Base-by-base conservation (phyloP, 805 yeast genomes). In the Zygoascus flipseniorum region DNA sequence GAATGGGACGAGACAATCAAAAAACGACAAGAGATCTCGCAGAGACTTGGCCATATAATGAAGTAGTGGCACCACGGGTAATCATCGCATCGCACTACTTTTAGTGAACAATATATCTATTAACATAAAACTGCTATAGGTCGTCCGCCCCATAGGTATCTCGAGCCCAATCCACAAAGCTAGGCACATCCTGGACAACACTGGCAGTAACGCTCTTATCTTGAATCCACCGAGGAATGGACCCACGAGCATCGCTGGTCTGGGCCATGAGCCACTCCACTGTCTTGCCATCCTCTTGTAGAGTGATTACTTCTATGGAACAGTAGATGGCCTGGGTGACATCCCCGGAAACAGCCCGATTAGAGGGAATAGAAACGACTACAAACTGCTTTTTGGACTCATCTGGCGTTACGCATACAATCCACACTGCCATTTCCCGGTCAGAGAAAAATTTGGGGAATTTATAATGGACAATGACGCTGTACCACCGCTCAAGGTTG, bases 1-100 rank as follows among this genome's bases (percentile, higher is more conserved):
- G 74, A 74, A 46, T 79, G 82, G 82, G 57, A 57, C 4, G 59
- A 57, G 11, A 76, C 79, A 0, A 59, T 72, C 31, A 65, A 66
- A 54, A 77, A 76, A 58, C 82, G 78, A 62, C 70, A 69, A 55
- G 65, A 65, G 42, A 63, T 61, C 41, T 57, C 65, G 5, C 52
- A 50, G 43, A 35, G 56, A 32, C 43, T 53, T 48, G 54, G 54
- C n/a, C 31, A 47, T 31, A 35, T 48, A 37, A 23, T 47, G 51
- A 20, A 48, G n/a, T 43, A 13, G 28, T 6, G 6, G 28, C 28
- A 23, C 6, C 6, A 23, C 28, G 28, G 28, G 28, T 3, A 6
- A 4, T 23, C 28, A 23, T 23, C 28, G 28, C 28, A 23, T 23
- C 28, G 28, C 28, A 23, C 28, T 23, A 23, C 3, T 23, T 23